phyloP scores from a whole-genome alignment of 768 basidiomycete genomes.

The Lanmaoa pseudosensibilis region DNA sequence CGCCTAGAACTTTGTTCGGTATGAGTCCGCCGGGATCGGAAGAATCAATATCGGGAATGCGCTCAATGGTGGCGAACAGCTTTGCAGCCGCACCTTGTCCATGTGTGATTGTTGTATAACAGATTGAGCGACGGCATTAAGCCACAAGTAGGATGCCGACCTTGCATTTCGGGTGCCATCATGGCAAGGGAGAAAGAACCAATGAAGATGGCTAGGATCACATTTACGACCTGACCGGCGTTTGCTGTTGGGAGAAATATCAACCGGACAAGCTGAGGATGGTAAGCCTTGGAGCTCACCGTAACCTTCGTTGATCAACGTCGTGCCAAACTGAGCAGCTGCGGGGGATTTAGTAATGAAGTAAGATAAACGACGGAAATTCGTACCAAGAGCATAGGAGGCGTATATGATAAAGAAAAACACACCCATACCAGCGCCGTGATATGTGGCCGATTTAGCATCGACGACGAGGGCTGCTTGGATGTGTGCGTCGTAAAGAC shows the following conservation, averaged over 20 bases:
- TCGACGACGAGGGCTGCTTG: constrained; percentile 52
- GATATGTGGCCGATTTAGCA: constrained; percentile 57
- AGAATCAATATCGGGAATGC: constrained; percentile 85
- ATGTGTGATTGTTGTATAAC: constrained; percentile 61
- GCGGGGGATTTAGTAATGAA: neutral
- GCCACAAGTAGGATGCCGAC: constrained; percentile 33
- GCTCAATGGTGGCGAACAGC: constrained; percentile 83
- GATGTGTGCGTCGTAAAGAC: constrained; percentile 66
- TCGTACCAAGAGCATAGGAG: constrained; percentile 65
- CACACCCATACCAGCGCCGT: constrained; percentile 60
- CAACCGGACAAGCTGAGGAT: neutral
- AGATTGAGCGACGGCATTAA: neutral
- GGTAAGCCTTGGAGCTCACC: constrained; percentile 36
- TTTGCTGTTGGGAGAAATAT: constrained; percentile 41
- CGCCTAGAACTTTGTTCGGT: constrained; percentile 65
- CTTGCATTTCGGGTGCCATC: constrained; percentile 86
- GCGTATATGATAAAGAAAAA: constrained; percentile 87
- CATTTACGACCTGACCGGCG: constrained; percentile 77
- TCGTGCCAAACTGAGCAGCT: constrained; percentile 91
- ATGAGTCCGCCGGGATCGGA: constrained; percentile 63
- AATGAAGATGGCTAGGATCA: constrained; percentile 79
- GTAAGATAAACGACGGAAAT: neutral
- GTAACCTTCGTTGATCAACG: constrained; percentile 64
- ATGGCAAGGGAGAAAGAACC: constrained; percentile 88
- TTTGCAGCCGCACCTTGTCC: constrained; percentile 89